Conservation (phyloP, 73 alveolate species). For the Paramecium pentaurelia region DNA sequence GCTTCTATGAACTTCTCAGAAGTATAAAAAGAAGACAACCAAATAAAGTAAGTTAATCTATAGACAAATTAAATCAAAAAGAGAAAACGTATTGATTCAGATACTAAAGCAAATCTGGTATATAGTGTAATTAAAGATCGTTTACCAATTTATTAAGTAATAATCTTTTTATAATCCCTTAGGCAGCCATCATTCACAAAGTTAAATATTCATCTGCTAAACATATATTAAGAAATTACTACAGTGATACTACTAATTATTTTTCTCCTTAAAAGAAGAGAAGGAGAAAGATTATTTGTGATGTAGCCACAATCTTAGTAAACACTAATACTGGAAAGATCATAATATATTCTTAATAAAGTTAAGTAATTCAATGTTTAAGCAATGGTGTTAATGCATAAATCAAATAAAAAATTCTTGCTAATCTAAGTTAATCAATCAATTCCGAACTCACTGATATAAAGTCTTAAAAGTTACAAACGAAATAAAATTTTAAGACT, state of each 20-base stretch:
- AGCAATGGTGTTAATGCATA: background rate
- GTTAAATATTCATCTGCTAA: background rate
- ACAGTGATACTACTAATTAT: background rate
- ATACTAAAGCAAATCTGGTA: background rate
- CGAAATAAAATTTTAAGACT: background rate
- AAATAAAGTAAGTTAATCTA: background rate
- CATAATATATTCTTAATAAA: background rate
- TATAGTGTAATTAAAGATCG: background rate
- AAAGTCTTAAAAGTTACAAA: background rate
- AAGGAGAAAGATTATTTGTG: background rate
- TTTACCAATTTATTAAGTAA: background rate
- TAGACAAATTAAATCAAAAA: background rate
- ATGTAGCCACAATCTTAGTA: background rate
- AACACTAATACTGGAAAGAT: background rate
- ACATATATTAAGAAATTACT: background rate
- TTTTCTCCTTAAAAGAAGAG: background rate
- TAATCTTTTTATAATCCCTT: background rate
- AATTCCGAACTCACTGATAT: background rate
- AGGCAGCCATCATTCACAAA: background rate
- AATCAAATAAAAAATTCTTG: background rate
- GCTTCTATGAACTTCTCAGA: background rate
- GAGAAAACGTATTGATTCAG: background rate
- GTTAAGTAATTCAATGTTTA: background rate
- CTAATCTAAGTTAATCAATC: background rate
- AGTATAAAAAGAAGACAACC: background rate